Evolutionary conservation across 1,284 basidiomycete species (phyloP), one percentile per base, ranked within the genome.

Genomic region (Leccinum pachyderme): DNA sequence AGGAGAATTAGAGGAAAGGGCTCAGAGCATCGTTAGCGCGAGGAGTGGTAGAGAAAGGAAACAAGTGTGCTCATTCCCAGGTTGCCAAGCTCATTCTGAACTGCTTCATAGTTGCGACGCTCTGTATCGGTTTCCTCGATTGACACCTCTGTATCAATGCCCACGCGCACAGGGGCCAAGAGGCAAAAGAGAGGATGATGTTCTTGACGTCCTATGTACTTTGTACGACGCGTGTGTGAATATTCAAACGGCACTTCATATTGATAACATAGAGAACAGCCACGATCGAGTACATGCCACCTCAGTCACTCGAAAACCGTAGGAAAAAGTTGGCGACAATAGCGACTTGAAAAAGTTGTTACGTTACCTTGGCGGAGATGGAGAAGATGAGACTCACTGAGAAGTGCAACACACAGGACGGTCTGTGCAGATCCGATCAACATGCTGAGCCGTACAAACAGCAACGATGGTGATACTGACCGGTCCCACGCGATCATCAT

Each of bases 401-500:
- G 82, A 37, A 97, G 78, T 24, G 91, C 87, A 57, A 91, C 75
- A 71, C 94, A 97, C 33, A 98, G 74, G 32, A 96, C 75, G 6
- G 95, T 96, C 90, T 96, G 51, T 47, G 4, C 55, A 33, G 55
- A 56, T 50, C 44, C 7, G 31, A 46, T 62, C 51, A 59, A 54
- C 41, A 47, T n/a, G 35, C 50, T 4, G 47, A 27, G 35, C 22
- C 31, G 39, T 51, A 25, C 43, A 58, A 29, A 43, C 47, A 47
- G 48, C 45, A 54, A 44, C 39, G 54, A 54, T 52, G 51, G 37
- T 44, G 63, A 57, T 53, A 79, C 86, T 73, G 58, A 88, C 86
- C 50, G 86, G 86, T 55, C 95, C 95, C 53, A 98, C 74, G 55
- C 97, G 84, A 76, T 99, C 96, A 67, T 99, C 97, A 73, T 99